These are phyloP conservation scores for Exserohilum turcica DNA, from an alignment of 2,329 filamentous ascomycete genomes.

Conservation along the genomic window DNA sequence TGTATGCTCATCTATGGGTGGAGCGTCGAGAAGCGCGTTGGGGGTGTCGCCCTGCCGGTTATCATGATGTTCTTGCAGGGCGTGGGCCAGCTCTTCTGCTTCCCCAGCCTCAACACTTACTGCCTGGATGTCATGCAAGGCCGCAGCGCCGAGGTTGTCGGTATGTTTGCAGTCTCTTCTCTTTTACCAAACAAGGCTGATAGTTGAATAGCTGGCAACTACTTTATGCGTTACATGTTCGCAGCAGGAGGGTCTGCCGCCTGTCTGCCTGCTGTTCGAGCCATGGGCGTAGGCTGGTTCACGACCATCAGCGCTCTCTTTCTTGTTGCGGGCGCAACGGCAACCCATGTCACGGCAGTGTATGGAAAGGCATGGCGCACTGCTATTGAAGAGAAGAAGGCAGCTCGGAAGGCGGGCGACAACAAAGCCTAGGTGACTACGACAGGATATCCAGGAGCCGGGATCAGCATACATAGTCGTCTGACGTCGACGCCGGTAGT, in stretches of 20 bases:
- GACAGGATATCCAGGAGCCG: too few relatives aligned
- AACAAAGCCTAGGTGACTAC: constrained; percentile 23
- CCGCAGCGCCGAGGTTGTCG: constrained; percentile 71
- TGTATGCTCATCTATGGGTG: constrained; percentile 74
- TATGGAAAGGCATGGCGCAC: constrained; percentile 61
- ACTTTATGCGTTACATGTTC: constrained; percentile 76
- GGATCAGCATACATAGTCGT: too few relatives aligned
- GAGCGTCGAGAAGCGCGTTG: constrained; percentile 60
- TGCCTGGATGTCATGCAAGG: constrained; percentile 81
- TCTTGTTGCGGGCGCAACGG: constrained; percentile 54
- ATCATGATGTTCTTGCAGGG: constrained; percentile 77
- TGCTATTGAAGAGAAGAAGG: constrained; percentile 57
- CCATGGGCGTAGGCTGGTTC: constrained; percentile 81
- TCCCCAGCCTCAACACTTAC: constrained; percentile 77
- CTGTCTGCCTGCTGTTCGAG: constrained; percentile 74
- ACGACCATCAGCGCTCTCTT: constrained; percentile 70
- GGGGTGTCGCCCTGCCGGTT: constrained; percentile 66
- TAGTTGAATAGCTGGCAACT: constrained; percentile 66
- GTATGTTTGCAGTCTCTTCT: constrained; percentile 25
- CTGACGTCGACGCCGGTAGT: too few relatives aligned
- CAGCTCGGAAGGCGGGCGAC: constrained; percentile 44
- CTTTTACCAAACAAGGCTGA: constrained; percentile 7
- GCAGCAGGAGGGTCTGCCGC: constrained; percentile 72
- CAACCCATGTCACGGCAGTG: constrained; percentile 56
- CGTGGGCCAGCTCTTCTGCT: constrained; percentile 75